A percentile compares a stretch with the other conserved stretches of the same genome.
These are phyloP conservation scores for Lactifluus hygrophoroides DNA, from an alignment of 768 basidiomycete genomes.

Conservation along the genomic window DNA sequence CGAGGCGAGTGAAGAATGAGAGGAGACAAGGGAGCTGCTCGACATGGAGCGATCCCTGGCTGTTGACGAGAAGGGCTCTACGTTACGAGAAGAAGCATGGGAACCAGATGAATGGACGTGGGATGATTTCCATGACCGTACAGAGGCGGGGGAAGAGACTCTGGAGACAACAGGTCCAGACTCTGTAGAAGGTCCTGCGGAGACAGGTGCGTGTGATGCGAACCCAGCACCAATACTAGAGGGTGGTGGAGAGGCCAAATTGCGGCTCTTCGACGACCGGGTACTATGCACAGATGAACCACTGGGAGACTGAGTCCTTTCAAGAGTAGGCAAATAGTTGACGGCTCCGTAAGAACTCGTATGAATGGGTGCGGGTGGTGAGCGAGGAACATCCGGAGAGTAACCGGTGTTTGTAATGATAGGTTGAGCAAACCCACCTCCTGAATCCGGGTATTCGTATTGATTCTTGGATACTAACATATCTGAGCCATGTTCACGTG, in stretches of 20 bases:
- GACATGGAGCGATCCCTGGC: constrained; percentile 34
- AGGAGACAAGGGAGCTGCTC: constrained; percentile 36
- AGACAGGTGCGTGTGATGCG: constrained; percentile 21
- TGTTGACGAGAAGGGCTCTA: neutral
- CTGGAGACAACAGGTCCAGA: constrained; percentile 8
- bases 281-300: constrained; percentile 12
- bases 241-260: constrained; percentile 10
- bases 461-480: neutral
- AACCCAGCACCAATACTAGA: constrained; percentile 11
- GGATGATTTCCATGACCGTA: constrained; percentile 15
- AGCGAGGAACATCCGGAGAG: neutral
- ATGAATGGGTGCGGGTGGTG: neutral
- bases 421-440: neutral
- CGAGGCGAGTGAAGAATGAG: constrained; percentile 23
- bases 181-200: constrained; percentile 21
- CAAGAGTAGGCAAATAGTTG: neutral
- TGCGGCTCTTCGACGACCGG: constrained; percentile 6
- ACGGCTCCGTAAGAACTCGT: neutral
- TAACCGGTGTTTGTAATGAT: neutral
- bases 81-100: constrained; percentile 16
- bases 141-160: constrained; percentile 21
- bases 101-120: constrained; percentile 17
- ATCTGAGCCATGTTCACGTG: neutral
- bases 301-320: constrained; percentile 12
- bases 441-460: neutral